phyloP scores from a whole-genome alignment of 108 stramenopile species.

The Fistulifera solaris region DNA sequence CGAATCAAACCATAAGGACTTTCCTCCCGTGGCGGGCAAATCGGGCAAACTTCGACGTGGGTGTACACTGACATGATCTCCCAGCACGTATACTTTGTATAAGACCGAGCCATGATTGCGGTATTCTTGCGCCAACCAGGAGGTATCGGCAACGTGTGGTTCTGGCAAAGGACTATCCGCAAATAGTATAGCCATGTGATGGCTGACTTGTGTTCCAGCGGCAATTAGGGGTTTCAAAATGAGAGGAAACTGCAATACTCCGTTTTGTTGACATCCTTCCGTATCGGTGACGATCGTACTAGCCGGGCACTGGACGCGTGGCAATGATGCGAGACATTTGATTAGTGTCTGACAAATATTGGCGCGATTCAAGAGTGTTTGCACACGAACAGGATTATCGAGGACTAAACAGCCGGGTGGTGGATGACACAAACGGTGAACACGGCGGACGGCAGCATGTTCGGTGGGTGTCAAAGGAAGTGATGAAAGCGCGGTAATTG shows the following conservation, averaged over 20 bases:
- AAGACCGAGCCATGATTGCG: slow-evolving; percentile 71
- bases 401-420: slow-evolving; percentile 65
- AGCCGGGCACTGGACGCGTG: background rate
- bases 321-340: too few species aligned
- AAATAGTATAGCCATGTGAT: slow-evolving; percentile 70
- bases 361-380: slow-evolving; percentile 66
- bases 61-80: slow-evolving; percentile 71
- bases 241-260: slow-evolving; percentile 45
- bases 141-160: slow-evolving; percentile 6
- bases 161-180: slow-evolving; percentile 35
- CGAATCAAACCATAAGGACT: slow-evolving; percentile 61
- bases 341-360: slow-evolving; percentile 28
- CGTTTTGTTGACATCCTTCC: slow-evolving; percentile 1
- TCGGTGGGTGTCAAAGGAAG: slow-evolving; percentile 4
- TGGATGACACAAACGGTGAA: slow-evolving; percentile 47
- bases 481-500: too few species aligned
- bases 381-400: slow-evolving; percentile 60
- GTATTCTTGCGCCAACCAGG: slow-evolving; percentile 65
- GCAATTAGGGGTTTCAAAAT: slow-evolving; percentile 81
- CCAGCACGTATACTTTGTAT: slow-evolving; percentile 85
- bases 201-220: slow-evolving; percentile 72
- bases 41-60: slow-evolving; percentile 63
- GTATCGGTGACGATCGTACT: background rate
- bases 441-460: slow-evolving; percentile 38
- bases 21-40: slow-evolving; percentile 32